Percentiles rank a stretch among this genome's conserved stretches.
phyloP scores from a whole-genome alignment of 2,329 filamentous ascomycete genomes.

The Fusarium verticillioides region DNA sequence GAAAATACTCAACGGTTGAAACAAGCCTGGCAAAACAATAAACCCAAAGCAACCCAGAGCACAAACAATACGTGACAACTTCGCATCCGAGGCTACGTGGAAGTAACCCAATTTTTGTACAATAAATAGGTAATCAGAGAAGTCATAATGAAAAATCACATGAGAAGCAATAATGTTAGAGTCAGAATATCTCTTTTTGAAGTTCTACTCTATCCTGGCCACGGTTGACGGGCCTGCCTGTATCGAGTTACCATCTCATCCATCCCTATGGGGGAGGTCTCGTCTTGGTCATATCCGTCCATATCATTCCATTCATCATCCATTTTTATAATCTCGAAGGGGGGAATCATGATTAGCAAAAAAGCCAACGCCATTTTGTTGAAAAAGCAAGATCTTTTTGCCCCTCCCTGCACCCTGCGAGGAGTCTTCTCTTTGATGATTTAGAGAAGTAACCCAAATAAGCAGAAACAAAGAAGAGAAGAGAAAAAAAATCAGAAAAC shows the following conservation, averaged over 20 bases:
- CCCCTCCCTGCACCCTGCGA: slow-evolving; percentile 47
- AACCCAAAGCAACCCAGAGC: background rate
- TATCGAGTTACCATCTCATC: slow-evolving; percentile 37
- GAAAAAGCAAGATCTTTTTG: slow-evolving; percentile 55
- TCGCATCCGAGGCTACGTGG: background rate
- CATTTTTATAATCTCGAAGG: slow-evolving; percentile 45
- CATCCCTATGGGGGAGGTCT: slow-evolving; percentile 35
- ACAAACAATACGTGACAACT: background rate
- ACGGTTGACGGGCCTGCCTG: slow-evolving; percentile 57
- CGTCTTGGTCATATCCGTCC: slow-evolving; percentile 29
- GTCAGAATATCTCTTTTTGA: slow-evolving; percentile 36
- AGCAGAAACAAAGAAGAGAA: slow-evolving; percentile 43
- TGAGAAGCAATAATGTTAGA: background rate
- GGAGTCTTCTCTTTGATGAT: slow-evolving; percentile 27
- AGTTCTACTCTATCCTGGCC: slow-evolving; percentile 49
- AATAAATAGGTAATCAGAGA: background rate
- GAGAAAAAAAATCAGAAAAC: slow-evolving; percentile 39
- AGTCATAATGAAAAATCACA: background rate
- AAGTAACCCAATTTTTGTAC: background rate
- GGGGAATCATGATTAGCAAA: slow-evolving; percentile 53
- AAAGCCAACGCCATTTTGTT: slow-evolving; percentile 55
- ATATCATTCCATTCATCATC: slow-evolving; percentile 42
- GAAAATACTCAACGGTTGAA: background rate
- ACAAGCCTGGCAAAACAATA: background rate
- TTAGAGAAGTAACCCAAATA: slow-evolving; percentile 35